Evolutionary conservation across 441 rosid genomes (phyloP), one percentile per base, ranked within the genome.

Genomic region (Theobroma grandiflorum): DNA sequence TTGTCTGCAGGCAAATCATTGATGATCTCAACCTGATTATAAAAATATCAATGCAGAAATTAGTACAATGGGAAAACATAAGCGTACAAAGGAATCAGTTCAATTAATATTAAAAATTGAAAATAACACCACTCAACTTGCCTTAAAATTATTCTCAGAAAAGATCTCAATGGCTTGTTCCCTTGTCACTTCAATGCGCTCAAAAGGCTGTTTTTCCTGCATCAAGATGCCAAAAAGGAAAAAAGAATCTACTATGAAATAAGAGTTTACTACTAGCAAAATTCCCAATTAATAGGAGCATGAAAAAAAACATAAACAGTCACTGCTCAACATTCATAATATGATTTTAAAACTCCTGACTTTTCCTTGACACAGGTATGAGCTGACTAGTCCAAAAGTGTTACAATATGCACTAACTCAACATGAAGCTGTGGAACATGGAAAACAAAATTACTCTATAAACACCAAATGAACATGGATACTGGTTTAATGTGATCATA

Each of bases 201-300:
- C 99, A 92, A 97, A 97, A 79, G 98, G 98, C 83, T 95, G 99
- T 75, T 88, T 93, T 82, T 90, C 94, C 99, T 95, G 88, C 65
- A 59, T 74, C 61, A 74, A 59, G 67, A 74, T 58, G 1, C 67
- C 15, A 42, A 74, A 59, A 45, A 26, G 7, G 20, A 74, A 42
- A 74, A 22, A 22, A 42, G 2, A 59, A 26, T 42, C 20, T 57
- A 59, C 68, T 6, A 62, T 62, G 40, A 62, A 12, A 62, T 4
- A 62, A 62, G 8, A 62, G 37, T 18, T 12, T 26, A 59, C 42
- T 15, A 2, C n/a, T 38, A 73, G 22, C 50, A 57, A 12, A 72
- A 47, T 22, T 57, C 52, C 50, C 64, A 22, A 6, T 14, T 38
- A 38, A 40, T 57, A 57, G 37, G 20, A 73, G n/a, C 37, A 14